phyloP scores from a whole-genome alignment of 331 rosid genomes.

The Dryas integrifolia region DNA sequence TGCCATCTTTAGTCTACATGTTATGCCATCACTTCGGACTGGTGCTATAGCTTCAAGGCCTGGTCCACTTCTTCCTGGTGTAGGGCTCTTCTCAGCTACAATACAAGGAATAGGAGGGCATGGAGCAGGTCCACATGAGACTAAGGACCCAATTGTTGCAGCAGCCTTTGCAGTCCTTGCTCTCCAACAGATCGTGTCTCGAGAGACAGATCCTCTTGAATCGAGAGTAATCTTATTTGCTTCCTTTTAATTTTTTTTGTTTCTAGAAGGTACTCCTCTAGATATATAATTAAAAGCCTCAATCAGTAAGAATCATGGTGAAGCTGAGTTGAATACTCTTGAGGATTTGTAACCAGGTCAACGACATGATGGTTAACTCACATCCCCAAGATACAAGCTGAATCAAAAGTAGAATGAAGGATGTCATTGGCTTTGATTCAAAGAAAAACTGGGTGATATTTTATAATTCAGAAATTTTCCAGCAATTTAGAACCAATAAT shows the following conservation, averaged over 20 bases:
- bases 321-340: background rate
- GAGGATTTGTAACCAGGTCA: background rate
- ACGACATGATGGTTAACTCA: background rate
- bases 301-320: too few species aligned
- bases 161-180: conserved; percentile 35
- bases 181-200: conserved; percentile 43
- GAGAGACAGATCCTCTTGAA: conserved; percentile 38
- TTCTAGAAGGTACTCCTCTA: too few species aligned
- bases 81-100: conserved; percentile 35
- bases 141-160: conserved; percentile 36
- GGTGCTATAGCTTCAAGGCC: conserved; percentile 40
- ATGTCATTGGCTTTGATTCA: background rate
- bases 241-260: background rate
- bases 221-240: conserved; percentile 32
- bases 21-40: conserved; percentile 30
- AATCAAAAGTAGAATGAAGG: background rate
- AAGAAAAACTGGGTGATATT: too few species aligned
- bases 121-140: conserved; percentile 35
- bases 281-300: too few species aligned
- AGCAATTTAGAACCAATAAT: background rate
- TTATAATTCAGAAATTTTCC: background rate
- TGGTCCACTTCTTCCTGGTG: conserved; percentile 36
- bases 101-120: conserved; percentile 42
- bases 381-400: background rate
- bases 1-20: conserved; percentile 41